Percentiles rank a stretch among this genome's conserved stretches.
These are phyloP conservation scores for Picochlorum sp. DNA, from an alignment of 139 green algal genomes.

Conservation along the genomic window DNA sequence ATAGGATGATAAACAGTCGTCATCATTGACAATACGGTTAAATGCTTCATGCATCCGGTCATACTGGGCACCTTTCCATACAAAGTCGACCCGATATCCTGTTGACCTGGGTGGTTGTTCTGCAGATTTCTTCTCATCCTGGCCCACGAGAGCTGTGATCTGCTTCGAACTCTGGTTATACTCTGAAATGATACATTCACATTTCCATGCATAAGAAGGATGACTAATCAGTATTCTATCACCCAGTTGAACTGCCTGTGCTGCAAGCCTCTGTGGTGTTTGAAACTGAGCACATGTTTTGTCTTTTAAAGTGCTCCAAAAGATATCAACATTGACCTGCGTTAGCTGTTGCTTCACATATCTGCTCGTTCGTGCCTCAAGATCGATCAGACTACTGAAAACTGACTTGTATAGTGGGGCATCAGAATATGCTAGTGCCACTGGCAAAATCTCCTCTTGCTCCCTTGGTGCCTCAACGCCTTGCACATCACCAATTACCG, in stretches of 20 bases:
- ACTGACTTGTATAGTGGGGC: not conserved
- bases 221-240: not conserved
- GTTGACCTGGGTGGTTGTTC: conserved; percentile 31
- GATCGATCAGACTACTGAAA: not conserved
- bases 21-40: conserved; percentile 76
- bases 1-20: conserved; percentile 62
- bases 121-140: conserved; percentile 54
- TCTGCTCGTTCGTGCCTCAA: not conserved
- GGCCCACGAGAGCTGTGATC: not conserved
- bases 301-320: not conserved
- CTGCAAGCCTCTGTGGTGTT: not conserved
- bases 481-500: not conserved
- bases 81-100: conserved; percentile 82
- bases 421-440: not conserved
- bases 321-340: not conserved
- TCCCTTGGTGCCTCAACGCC: not conserved
- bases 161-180: not conserved
- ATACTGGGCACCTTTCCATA: conserved; percentile 88
- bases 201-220: not conserved
- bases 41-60: conserved; percentile 87
- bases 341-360: not conserved
- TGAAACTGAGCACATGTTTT: not conserved
- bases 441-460: not conserved
- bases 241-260: not conserved
- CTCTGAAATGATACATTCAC: not conserved